These are phyloP conservation scores for Coelastrella sp. DNA, from an alignment of 139 green algal genomes.

Conservation along the genomic window DNA sequence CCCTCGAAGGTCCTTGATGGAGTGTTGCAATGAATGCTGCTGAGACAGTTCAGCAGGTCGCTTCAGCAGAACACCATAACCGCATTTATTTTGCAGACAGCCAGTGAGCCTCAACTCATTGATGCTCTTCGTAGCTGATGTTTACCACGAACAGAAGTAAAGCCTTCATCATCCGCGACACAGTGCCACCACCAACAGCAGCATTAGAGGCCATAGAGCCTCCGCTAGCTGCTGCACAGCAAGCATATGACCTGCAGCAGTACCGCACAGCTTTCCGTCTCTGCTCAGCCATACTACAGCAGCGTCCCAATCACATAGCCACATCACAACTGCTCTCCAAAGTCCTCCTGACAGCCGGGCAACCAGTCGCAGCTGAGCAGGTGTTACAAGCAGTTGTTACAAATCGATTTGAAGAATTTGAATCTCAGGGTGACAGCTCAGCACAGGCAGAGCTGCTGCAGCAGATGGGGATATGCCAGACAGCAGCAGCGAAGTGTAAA, in stretches of 20 bases:
- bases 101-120: too few species aligned
- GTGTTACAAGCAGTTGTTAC: background rate
- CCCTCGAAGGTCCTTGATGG: too few species aligned
- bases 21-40: too few species aligned
- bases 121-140: too few species aligned
- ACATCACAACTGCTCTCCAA: background rate
- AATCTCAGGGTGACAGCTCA: background rate
- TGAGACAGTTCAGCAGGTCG: too few species aligned
- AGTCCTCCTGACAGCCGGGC: constrained; percentile 17
- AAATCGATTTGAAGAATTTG: background rate
- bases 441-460: background rate
- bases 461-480: constrained; percentile 17
- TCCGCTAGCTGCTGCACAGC: background rate
- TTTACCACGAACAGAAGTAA: too few species aligned
- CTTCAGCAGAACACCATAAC: too few species aligned
- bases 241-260: background rate
- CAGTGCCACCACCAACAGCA: too few species aligned
- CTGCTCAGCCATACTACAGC: background rate
- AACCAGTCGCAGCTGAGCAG: constrained; percentile 1
- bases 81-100: too few species aligned
- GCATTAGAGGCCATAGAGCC: too few species aligned
- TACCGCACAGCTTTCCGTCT: background rate
- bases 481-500: background rate
- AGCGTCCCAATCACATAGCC: background rate
- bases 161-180: too few species aligned